Evolutionary conservation across 2,329 filamentous ascomycete species (phyloP).

Genomic region (Cytospora leucostoma): DNA sequence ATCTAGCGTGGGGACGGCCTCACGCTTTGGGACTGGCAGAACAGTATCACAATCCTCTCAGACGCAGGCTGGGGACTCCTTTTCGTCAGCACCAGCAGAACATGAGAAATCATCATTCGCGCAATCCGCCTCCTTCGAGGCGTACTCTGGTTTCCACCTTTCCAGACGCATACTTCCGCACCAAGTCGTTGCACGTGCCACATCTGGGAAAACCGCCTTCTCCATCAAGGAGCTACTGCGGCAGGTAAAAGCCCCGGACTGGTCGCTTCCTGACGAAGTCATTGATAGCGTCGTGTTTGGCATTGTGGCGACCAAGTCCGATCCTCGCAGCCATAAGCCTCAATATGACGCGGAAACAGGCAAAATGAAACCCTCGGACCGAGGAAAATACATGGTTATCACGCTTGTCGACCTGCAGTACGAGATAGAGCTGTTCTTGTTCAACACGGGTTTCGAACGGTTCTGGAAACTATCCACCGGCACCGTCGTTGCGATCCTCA

Average conservation of each 20-base stretch:
- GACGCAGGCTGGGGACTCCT: conserved; percentile 16
- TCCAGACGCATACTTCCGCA: conserved; percentile 83
- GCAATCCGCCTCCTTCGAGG: conserved; percentile 69
- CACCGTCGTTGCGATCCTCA: conserved; percentile 89
- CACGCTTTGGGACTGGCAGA: conserved; percentile 27
- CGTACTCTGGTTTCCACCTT: conserved; percentile 83
- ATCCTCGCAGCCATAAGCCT: conserved; percentile 64
- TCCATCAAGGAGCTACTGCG: conserved; percentile 79
- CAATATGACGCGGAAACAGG: conserved; percentile 45
- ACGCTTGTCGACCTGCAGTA: conserved; percentile 85
- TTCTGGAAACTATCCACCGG: conserved; percentile 94
- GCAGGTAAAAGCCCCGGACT: conserved; percentile 79
- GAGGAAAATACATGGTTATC: conserved; percentile 90
- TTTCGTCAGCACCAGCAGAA: conserved; percentile 32
- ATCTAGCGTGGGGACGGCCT: conserved; percentile 36
- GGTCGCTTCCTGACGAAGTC: conserved; percentile 77
- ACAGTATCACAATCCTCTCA: conserved; percentile 28
- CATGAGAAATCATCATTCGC: conserved; percentile 36
- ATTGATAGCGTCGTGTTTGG: conserved; percentile 88
- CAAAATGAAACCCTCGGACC: conserved; percentile 55
- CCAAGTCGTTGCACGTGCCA: conserved; percentile 72
- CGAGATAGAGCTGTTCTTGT: conserved; percentile 90
- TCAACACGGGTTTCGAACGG: conserved; percentile 83
- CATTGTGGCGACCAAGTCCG: conserved; percentile 85
- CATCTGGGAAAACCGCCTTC: conserved; percentile 76